A percentile compares a stretch with the other conserved stretches of the same genome.
Evolutionary conservation across 2,329 filamentous ascomycete species (phyloP).

Genomic region (Coniella lustricola): DNA sequence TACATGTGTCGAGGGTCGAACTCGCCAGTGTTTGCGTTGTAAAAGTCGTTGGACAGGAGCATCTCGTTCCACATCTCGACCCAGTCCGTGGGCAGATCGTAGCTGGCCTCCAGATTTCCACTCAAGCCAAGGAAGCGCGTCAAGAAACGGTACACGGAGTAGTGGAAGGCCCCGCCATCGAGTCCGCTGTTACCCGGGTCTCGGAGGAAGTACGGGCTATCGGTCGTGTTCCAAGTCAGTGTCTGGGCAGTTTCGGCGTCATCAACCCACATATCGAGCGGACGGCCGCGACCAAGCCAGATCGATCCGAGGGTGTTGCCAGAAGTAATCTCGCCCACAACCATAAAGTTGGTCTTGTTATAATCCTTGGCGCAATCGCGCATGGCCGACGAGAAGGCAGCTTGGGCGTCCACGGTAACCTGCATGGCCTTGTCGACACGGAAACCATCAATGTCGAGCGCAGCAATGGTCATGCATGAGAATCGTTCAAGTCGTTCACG

Average conservation of each 20-base stretch:
- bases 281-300: conserved; percentile 54
- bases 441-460: conserved; percentile 58
- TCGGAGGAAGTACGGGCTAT: conserved; percentile 39
- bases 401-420: conserved; percentile 49
- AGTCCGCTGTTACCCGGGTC: conserved; percentile 45
- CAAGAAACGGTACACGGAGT: conserved; percentile 25
- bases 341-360: conserved; percentile 57
- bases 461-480: conserved; percentile 54
- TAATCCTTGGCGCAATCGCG: conserved; percentile 46
- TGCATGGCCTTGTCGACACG: conserved; percentile 60
- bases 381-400: conserved; percentile 47
- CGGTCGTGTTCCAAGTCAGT: conserved; percentile 15
- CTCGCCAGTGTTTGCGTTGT: conserved; percentile 52
- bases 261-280: conserved; percentile 24
- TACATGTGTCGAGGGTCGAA: conserved; percentile 61
- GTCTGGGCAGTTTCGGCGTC: conserved; percentile 15
- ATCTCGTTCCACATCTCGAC: conserved; percentile 49
- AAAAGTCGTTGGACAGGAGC: conserved; percentile 50
- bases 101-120: conserved; percentile 26
- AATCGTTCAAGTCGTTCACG: conserved; percentile 50
- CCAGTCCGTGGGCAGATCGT: conserved; percentile 29
- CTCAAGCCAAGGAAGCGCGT: conserved; percentile 27
- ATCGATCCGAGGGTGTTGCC: conserved; percentile 53
- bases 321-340: conserved; percentile 56
- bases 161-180: conserved; percentile 38